Evolutionary conservation across 768 basidiomycete genomes (phyloP), one percentile per base, ranked within the genome.

Genomic region (Mycena olivaceomarginata): DNA sequence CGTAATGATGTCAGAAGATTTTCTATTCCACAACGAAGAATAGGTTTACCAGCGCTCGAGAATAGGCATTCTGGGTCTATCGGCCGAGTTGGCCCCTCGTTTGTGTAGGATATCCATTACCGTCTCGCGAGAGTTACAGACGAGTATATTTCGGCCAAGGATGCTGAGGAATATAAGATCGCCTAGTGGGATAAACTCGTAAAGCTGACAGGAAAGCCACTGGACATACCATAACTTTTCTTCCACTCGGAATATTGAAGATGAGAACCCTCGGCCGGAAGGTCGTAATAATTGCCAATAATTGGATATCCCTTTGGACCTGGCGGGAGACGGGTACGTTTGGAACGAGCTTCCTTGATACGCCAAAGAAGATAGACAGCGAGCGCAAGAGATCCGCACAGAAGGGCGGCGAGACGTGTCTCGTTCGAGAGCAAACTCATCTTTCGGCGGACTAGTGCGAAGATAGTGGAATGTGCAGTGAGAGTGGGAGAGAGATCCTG

Each of bases 261-360:
- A 48, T 53, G 51, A 31, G 66, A 67, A 31, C 51, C 46, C 46
- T 53, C 51, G 20, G 66, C 66, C 46, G 66, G 66, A 31, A 67
- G 45, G 66, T 67, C 66, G 37, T 51, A 53, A 53, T 51, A 53
- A 67, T 67, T 67, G 66, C 66, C 66, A 53, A 67, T 51, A 53
- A 67, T 48, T 37, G 66, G 66, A 67, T 67, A 67, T 48, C 66
- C 66, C 51, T 51, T 67, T 67, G 66, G 66, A 67, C 66, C 66
- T 51, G 66, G 66, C 25, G 66, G 66, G 46, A 67, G 66, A 64
- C 63, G 63, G 63, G 41, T 22, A 64, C 63, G 63, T 45, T 64
- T 64, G 40, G 41, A 64, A 64, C 40, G 43, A 45, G 63, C 63
- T 45, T 64, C 43, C 63, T 20, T 64, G 63, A 41, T 64, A 45